Base-by-base conservation (phyloP, 1,284 basidiomycete species). In the Malassezia sympodialis region DNA sequence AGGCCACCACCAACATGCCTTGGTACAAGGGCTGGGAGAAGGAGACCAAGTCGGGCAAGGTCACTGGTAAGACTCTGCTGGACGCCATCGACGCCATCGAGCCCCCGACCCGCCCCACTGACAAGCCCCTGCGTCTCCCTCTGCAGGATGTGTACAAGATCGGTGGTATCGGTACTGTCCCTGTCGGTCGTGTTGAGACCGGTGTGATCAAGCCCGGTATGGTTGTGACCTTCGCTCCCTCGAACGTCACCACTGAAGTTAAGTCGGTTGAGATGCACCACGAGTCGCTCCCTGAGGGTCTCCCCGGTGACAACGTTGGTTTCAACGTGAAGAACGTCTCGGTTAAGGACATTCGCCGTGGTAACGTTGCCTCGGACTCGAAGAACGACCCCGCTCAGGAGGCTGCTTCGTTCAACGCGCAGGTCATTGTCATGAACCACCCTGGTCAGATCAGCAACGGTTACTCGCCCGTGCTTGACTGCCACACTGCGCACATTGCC, bases 61-160 rank as follows among this genome's bases (percentile, higher is more conserved):
- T 83, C 78, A 93, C 93, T 82, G 93, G 93, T 76, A 96, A 94
- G 84, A 99, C 93, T 76, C 87, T 99, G 68, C 88, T 99, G 69
- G 94, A 99, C 77, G 91, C 93, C 78, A 98, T 99, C 73, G 93
- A 99, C 77, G 90, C 91, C 79, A 98, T 98, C 76, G 94, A 98
- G 77, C 90, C 94, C 77, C 93, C 93, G 61, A 79, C 81, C 67
- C 89, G 93, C 78, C 94, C 94, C 68, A 87, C 88, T 78, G 93
- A 99, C 83, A 96, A 94, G 83, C 91, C 93, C 73, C 93, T 99
- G 81, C 91, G 93, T 82, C 91, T 99, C 67, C 93, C 93, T 75
- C 90, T 99, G 79, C 93, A 98, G 84, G 93, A 99, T 84, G 93
- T 99, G 75, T 98, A 99, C 89, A 99, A 99, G 84, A 99, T 99